Conservation (phyloP, 2,329 filamentous ascomycete species). For the Coleophoma eucalyptorum region DNA sequence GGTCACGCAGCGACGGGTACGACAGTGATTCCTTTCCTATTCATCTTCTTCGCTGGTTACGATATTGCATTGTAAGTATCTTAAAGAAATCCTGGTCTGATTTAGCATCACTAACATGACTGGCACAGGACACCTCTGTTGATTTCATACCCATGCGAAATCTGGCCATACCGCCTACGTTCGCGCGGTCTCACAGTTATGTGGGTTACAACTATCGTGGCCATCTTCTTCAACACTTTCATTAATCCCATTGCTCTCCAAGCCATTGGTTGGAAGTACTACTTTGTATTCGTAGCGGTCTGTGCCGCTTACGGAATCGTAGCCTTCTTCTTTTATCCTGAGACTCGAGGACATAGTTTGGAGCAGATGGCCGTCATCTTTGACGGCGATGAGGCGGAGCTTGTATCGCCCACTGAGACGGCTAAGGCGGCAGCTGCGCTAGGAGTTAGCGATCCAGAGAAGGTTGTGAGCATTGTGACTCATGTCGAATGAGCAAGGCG, state of each 20-base stretch:
- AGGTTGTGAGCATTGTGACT: too few relatives aligned
- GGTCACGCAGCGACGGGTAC: slow-evolving; percentile 24
- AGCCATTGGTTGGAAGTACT: slow-evolving; percentile 29
- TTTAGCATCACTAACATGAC: not conserved
- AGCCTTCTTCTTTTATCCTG: not conserved
- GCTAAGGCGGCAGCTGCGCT: too few relatives aligned
- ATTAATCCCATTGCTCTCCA: slow-evolving; percentile 40
- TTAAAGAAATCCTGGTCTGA: not conserved
- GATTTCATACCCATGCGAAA: not conserved
- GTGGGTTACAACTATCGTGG: slow-evolving; percentile 17
- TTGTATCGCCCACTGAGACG: too few relatives aligned
- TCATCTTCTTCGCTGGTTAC: slow-evolving; percentile 37
- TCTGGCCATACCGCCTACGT: not conserved
- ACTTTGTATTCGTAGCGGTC: slow-evolving; percentile 2
- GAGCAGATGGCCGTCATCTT: not conserved
- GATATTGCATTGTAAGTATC: slow-evolving; percentile 28
- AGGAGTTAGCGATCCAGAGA: too few relatives aligned
- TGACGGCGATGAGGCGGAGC: not conserved
- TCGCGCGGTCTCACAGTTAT: slow-evolving; percentile 21
- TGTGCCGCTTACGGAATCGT: not conserved
- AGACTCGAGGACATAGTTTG: not conserved
- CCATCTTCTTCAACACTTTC: slow-evolving; percentile 38
- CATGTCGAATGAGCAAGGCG: too few relatives aligned
- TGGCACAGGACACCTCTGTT: not conserved
- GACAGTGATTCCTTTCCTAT: slow-evolving; percentile 37